A percentile compares a stretch with the other conserved stretches of the same genome.
phyloP scores from a whole-genome alignment of 352 stramenopile genomes.

The Globisporangium echinulatum region DNA sequence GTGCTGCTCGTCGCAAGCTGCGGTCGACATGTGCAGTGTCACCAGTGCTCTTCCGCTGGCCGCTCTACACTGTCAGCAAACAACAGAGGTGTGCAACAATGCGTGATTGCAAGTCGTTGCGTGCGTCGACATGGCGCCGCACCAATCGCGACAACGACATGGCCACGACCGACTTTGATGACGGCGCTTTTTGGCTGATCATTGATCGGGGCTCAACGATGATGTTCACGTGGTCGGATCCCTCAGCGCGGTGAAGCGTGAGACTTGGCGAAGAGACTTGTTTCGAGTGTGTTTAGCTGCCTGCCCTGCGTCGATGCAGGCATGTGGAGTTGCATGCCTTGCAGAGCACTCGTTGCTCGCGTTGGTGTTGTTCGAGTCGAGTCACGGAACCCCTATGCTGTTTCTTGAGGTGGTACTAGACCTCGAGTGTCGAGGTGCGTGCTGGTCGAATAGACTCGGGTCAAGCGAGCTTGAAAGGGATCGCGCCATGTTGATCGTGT shows the following conservation, averaged over 20 bases:
- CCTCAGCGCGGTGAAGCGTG: background rate
- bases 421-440: too few relatives aligned
- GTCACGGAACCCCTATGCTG: too few relatives aligned
- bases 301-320: background rate
- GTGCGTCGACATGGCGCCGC: background rate
- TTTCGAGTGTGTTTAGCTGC: background rate
- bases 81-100: too few relatives aligned
- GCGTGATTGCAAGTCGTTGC: background rate
- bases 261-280: slow-evolving; percentile 8
- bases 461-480: too few relatives aligned
- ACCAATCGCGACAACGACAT: background rate
- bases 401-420: too few relatives aligned
- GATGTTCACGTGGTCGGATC: slow-evolving; percentile 1
- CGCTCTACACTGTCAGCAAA: too few relatives aligned
- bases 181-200: slow-evolving; percentile 12
- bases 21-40: too few relatives aligned
- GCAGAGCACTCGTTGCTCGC: background rate
- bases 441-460: too few relatives aligned
- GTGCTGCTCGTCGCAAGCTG: too few relatives aligned
- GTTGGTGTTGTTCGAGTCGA: too few relatives aligned
- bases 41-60: too few relatives aligned
- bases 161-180: slow-evolving; percentile 10
- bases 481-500: too few relatives aligned
- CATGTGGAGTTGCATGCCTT: background rate
- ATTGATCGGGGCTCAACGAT: slow-evolving; percentile 3